Conservation (phyloP, 2,329 filamentous ascomycete species). For the Monilinia fructicola region DNA sequence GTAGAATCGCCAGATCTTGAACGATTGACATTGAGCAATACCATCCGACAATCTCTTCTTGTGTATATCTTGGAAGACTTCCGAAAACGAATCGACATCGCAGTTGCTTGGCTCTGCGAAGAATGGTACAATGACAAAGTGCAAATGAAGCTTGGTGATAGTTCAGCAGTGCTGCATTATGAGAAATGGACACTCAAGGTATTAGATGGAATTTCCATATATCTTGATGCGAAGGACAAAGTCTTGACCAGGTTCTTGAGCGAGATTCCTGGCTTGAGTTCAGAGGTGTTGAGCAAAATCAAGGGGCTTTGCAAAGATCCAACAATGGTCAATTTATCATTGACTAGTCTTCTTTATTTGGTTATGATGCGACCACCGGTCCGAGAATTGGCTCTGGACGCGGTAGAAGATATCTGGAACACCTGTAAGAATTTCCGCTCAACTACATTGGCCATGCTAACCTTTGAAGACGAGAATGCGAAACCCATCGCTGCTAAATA, state of each 20-base stretch:
- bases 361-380: slow-evolving; percentile 67
- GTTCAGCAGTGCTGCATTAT: slow-evolving; percentile 63
- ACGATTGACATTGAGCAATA: slow-evolving; percentile 57
- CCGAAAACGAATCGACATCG: slow-evolving; percentile 81
- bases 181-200: slow-evolving; percentile 75
- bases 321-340: slow-evolving; percentile 60
- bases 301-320: slow-evolving; percentile 66
- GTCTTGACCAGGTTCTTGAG: slow-evolving; percentile 86
- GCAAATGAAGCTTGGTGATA: slow-evolving; percentile 45
- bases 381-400: slow-evolving; percentile 61
- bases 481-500: slow-evolving; percentile 63
- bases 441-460: slow-evolving; percentile 31
- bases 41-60: slow-evolving; percentile 78
- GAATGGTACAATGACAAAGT: slow-evolving; percentile 95
- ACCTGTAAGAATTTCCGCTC: slow-evolving; percentile 53
- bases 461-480: slow-evolving; percentile 56
- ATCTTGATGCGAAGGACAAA: slow-evolving; percentile 88
- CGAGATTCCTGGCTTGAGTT: slow-evolving; percentile 80
- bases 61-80: slow-evolving; percentile 91
- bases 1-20: slow-evolving; percentile 49
- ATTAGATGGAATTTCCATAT: slow-evolving; percentile 86
- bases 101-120: slow-evolving; percentile 91
- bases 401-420: slow-evolving; percentile 65
- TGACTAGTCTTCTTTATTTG: slow-evolving; percentile 65
- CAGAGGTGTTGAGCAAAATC: slow-evolving; percentile 70